These are phyloP conservation scores for Solanum microdontum DNA, from an alignment of 257 asterid genomes.

Conservation along the genomic window DNA sequence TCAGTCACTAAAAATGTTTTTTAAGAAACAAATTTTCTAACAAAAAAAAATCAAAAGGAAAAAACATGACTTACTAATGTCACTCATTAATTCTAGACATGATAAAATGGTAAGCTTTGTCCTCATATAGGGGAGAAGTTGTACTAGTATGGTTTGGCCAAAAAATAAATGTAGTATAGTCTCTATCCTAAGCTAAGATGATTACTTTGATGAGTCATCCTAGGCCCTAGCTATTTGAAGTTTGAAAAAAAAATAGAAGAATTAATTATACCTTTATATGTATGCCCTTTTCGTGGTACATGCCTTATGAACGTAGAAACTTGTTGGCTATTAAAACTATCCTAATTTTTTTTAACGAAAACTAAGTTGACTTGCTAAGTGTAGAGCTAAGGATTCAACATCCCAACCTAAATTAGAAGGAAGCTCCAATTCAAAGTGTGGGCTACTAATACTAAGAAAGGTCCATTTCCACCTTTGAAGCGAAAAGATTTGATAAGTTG, in stretches of 20 bases:
- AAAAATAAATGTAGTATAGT: not conserved
- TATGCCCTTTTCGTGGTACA: too few relatives aligned
- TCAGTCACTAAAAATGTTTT: too few relatives aligned
- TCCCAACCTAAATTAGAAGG: too few relatives aligned
- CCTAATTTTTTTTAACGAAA: too few relatives aligned
- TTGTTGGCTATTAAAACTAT: too few relatives aligned
- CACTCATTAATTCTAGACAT: not conserved
- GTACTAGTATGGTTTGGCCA: not conserved
- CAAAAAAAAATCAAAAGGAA: too few relatives aligned
- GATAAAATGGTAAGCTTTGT: not conserved
- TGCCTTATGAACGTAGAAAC: too few relatives aligned
- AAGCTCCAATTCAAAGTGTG: too few relatives aligned
- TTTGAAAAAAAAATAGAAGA: not conserved
- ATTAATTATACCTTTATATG: not conserved
- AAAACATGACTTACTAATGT: not conserved
- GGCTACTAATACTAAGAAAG: too few relatives aligned
- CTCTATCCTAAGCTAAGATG: not conserved
- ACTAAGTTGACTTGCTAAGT: too few relatives aligned
- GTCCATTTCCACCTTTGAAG: not conserved
- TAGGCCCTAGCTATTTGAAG: not conserved
- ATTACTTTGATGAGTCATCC: not conserved
- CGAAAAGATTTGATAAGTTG: not conserved
- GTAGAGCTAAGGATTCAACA: too few relatives aligned
- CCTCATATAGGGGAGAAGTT: not conserved
- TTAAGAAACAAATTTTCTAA: not conserved